Conservation (phyloP, 139 green algal genomes). For the Microglena sp. region DNA sequence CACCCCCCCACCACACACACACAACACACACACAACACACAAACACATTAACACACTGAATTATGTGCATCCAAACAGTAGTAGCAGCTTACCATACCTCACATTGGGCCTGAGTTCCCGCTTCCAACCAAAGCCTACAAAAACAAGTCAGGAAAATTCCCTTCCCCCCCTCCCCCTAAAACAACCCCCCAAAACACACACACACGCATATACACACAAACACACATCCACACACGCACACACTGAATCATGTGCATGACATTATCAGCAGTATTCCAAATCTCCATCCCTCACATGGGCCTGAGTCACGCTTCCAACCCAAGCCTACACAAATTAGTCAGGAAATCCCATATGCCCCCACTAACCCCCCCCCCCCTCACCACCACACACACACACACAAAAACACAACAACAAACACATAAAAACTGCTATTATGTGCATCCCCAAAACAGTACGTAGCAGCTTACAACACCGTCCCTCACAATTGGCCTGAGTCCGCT, state of each 20-base stretch:
- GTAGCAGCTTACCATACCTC: not conserved
- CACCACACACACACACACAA: no score
- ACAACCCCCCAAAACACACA: not conserved
- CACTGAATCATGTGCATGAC: not conserved
- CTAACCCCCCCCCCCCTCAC: no score
- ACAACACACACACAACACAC: no score
- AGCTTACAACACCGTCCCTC: no score
- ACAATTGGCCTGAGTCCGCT: no score
- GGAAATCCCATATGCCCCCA: no score
- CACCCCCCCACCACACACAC: no score
- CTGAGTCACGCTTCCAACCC: no score
- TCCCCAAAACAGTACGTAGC: no score
- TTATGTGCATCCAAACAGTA: slow-evolving; percentile 13
- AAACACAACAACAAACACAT: no score
- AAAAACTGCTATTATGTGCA: no score
- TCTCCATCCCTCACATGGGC: not conserved
- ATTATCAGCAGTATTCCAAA: not conserved
- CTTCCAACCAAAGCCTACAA: not conserved
- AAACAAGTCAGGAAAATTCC: not conserved
- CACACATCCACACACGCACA: slow-evolving; percentile 7
- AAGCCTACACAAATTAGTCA: no score
- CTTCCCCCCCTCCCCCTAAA: not conserved
- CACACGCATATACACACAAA: slow-evolving; percentile 10
- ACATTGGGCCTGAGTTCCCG: not conserved
- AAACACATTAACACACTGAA: slow-evolving; percentile 7